Evolutionary conservation across 139 green algal genomes (phyloP), one percentile per base, ranked within the genome.

Genomic region (Chlamydomonas eustigma): DNA sequence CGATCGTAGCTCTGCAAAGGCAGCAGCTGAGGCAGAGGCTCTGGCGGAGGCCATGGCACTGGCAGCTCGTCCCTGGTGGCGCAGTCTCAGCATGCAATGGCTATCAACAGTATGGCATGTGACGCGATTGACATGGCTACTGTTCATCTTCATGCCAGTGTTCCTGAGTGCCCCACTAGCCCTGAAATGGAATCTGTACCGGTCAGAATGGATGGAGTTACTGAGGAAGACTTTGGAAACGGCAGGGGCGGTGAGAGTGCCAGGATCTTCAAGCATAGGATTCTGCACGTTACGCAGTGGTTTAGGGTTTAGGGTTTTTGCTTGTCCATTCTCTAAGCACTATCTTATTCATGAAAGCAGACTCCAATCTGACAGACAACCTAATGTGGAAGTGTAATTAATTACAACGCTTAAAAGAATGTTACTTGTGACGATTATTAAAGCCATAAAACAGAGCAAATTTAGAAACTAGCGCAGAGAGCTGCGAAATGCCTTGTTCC

Each of bases 141-240:
- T 83, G 8, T 22, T 86, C 2, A 73, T 95, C 33, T 94, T 93
- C 64, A 38, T 81, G 1, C 91, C 91, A 0, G 76, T 89, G 33
- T 36, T 83, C 1, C 28, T 87, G 18, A 75, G 81, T 0, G 84
- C 86, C 1, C 84, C 88, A 1, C 71, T 92, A 25, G 85, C 82
- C 0, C 37, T 94, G 36, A 18, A 69, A 24, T 73, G 74, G 24
- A 76, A 79, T 65, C 76, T 82, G 71, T 67, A 69, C 64, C 67
- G 81, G 6, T 38, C 64, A 3, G 76, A 83, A 78, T 90, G 85
- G 82, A 82, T 85, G 44, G 76, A 76, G 75, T 51, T 88, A 51
- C 71, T 90, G 76, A 58, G 83, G 22, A 70, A 52, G 44, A 87
- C 81, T 31, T 74, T 89, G 64, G 76, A 88, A 50, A 64, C 64